Percentiles rank a stretch among this genome's conserved stretches.
These are phyloP conservation scores for Naegleria fowleri DNA, from an alignment of 208 protist species.

Conservation along the genomic window DNA sequence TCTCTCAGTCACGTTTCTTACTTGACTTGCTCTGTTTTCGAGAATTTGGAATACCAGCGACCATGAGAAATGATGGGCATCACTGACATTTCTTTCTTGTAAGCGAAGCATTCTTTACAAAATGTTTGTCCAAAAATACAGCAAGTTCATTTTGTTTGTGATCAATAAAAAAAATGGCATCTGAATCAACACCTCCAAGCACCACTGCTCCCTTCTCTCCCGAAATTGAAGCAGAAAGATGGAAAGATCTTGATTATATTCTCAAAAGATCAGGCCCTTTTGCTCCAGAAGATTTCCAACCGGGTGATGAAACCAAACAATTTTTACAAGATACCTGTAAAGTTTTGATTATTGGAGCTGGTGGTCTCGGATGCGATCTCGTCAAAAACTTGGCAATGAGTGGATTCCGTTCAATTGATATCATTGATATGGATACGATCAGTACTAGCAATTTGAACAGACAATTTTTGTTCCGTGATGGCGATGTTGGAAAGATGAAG, in stretches of 20 bases:
- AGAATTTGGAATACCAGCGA: too few species aligned
- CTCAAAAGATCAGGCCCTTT: background rate
- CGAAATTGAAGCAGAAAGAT: conserved; percentile 1
- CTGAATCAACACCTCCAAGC: too few species aligned
- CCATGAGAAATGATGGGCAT: too few species aligned
- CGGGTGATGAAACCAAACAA: background rate
- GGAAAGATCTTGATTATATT: conserved; percentile 17
- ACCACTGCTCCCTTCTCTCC: background rate
- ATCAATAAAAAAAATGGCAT: too few species aligned
- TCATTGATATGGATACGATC: conserved; percentile 91
- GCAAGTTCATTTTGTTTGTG: too few species aligned
- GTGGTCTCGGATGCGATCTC: conserved; percentile 25
- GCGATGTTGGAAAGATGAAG: conserved; percentile 74
- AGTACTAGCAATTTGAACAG: conserved; percentile 86
- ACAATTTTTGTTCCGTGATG: conserved; percentile 79
- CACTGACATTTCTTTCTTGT: too few species aligned
- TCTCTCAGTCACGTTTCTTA: too few species aligned
- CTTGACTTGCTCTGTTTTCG: too few species aligned
- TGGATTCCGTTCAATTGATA: conserved; percentile 72
- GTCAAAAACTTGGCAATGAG: conserved; percentile 75
- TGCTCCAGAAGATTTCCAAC: background rate
- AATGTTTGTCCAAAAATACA: too few species aligned
- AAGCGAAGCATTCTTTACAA: too few species aligned
- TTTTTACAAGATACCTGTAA: conserved; percentile 14
- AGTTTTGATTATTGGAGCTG: conserved; percentile 26